Evolutionary conservation across 73 alveolate species (phyloP).

Genomic region (Uronychia setigera): DNA sequence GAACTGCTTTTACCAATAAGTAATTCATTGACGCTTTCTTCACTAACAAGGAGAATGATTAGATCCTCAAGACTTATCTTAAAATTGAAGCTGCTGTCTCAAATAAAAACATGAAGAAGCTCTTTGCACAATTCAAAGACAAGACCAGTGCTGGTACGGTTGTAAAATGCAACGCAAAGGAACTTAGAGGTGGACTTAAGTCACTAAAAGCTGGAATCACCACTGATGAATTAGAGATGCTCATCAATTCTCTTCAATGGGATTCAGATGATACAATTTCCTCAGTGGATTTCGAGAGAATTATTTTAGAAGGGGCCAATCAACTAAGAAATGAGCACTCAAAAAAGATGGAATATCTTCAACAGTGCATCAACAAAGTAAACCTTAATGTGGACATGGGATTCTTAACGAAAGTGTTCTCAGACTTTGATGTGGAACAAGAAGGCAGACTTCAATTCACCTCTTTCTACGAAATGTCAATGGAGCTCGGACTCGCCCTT

Average conservation of each 20-base stretch:
- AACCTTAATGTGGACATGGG: slow-evolving; percentile 21
- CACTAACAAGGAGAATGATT: slow-evolving; percentile 46
- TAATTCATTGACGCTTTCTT: slow-evolving; percentile 49
- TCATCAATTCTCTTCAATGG: slow-evolving; percentile 23
- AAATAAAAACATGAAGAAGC: slow-evolving; percentile 46
- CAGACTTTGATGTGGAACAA: slow-evolving; percentile 42
- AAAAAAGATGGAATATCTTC: slow-evolving; percentile 14
- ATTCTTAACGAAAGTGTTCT: slow-evolving; percentile 46
- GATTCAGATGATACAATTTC: slow-evolving; percentile 33
- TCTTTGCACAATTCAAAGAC: slow-evolving; percentile 54
- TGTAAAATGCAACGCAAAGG: slow-evolving; percentile 22
- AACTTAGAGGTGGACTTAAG: slow-evolving; percentile 45
- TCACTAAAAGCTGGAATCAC: slow-evolving; percentile 53
- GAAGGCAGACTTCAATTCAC: slow-evolving; percentile 33
- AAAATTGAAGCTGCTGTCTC: slow-evolving; percentile 37
- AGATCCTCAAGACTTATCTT: slow-evolving; percentile 43
- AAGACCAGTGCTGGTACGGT: slow-evolving; percentile 14
- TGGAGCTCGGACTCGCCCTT: slow-evolving; percentile 18
- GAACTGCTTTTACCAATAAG: slow-evolving; percentile 31
- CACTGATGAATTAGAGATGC: slow-evolving; percentile 48
- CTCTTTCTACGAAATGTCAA: slow-evolving; percentile 26
- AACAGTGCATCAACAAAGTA: slow-evolving; percentile 40
- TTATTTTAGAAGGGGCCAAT: slow-evolving; percentile 54
- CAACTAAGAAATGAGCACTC: slow-evolving; percentile 36
- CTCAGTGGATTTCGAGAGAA: slow-evolving; percentile 49